Percentiles rank a stretch among this genome's conserved stretches.
These are phyloP conservation scores for Globisporangium iwayamae DNA, from an alignment of 352 stramenopile species.

Conservation along the genomic window DNA sequence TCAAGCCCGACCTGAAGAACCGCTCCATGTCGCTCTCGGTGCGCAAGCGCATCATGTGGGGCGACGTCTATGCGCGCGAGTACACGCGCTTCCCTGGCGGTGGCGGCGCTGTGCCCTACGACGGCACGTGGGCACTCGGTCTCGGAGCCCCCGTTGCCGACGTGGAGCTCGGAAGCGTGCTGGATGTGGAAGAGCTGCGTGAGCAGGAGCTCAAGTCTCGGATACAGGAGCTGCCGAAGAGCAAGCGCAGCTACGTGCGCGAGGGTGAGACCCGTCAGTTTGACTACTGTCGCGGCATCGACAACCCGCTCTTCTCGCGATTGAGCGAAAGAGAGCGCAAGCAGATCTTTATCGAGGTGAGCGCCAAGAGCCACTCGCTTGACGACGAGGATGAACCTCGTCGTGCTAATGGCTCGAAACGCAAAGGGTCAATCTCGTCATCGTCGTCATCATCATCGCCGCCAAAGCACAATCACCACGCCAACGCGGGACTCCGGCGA, in stretches of 20 bases:
- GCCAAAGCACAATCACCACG: constrained; percentile 14
- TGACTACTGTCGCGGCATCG: constrained; percentile 64
- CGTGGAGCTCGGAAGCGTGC: constrained; percentile 63
- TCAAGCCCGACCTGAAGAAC: constrained; percentile 32
- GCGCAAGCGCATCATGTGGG: constrained; percentile 78
- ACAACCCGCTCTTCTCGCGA: constrained; percentile 77
- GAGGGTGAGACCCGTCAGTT: constrained; percentile 78
- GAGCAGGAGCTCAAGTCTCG: constrained; percentile 49
- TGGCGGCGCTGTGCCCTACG: constrained; percentile 69
- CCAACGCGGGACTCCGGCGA: constrained; percentile 14
- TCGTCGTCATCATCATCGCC: constrained; percentile 5
- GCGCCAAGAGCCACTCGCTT: constrained; percentile 12
- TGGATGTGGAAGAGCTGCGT: constrained; percentile 57
- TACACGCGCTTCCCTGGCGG: constrained; percentile 79
- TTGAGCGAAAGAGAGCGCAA: constrained; percentile 71
- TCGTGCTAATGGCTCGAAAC: background rate
- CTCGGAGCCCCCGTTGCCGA: constrained; percentile 61
- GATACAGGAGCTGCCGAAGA: constrained; percentile 60
- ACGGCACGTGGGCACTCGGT: constrained; percentile 78
- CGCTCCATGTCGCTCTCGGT: constrained; percentile 58
- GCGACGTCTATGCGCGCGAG: constrained; percentile 60
- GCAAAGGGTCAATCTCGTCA: constrained; percentile 19
- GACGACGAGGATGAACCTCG: constrained; percentile 20
- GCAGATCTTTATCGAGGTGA: constrained; percentile 47
- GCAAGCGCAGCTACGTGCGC: constrained; percentile 47